Evolutionary conservation across 169 alveolate species (phyloP).

Genomic region (Plasmodium billcollinsi): DNA sequence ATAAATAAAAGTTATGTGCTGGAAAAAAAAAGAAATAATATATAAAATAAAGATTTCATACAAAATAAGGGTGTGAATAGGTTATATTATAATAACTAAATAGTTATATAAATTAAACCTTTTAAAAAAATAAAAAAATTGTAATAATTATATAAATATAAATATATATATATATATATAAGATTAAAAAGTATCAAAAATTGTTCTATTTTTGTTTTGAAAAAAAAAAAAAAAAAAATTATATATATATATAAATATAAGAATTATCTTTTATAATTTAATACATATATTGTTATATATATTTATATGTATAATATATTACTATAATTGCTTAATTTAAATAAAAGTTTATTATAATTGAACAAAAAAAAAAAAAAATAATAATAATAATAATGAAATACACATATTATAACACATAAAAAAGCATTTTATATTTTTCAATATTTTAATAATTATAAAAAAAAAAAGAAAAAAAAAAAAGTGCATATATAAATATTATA

Average conservation of each 20-base stretch:
- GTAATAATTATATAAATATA: background rate
- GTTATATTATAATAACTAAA: background rate
- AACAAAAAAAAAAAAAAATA: background rate
- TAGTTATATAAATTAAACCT: background rate
- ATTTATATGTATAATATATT: too few species aligned
- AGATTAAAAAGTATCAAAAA: too few species aligned
- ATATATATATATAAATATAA: too few species aligned
- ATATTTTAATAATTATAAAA: background rate
- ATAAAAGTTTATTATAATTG: conserved; percentile 1
- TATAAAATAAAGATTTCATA: background rate
- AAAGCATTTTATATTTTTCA: background rate
- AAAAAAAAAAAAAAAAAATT: too few species aligned
- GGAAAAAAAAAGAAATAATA: conserved; percentile 23
- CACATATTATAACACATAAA: background rate
- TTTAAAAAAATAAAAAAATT: background rate
- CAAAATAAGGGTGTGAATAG: background rate
- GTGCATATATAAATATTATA: background rate
- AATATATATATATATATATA: too few species aligned
- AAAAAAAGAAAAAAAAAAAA: background rate
- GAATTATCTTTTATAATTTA: too few species aligned
- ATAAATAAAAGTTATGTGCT: background rate
- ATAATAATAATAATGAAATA: background rate
- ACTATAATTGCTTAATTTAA: too few species aligned
- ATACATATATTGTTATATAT: too few species aligned
- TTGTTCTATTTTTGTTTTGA: too few species aligned